These are phyloP conservation scores for Isabelozyma rhagii DNA, from an alignment of 805 yeast genomes.

Conservation along the genomic window DNA sequence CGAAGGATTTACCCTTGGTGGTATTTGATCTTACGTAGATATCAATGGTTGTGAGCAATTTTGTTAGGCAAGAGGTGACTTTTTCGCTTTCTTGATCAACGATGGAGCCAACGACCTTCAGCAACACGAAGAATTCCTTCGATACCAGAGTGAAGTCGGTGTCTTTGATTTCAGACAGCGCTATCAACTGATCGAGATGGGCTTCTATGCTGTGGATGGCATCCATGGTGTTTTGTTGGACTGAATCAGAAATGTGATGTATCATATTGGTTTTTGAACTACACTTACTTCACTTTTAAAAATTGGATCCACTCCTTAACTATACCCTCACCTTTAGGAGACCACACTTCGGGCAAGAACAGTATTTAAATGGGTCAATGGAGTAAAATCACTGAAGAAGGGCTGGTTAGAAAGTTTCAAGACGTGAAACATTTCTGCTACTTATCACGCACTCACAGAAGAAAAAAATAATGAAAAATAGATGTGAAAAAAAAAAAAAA, in stretches of 20 bases:
- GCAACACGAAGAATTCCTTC: not conserved
- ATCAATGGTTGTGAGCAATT: not conserved
- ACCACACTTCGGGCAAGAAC: not conserved
- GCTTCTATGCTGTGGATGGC: not conserved
- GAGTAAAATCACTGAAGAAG: not conserved
- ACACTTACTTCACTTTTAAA: not conserved
- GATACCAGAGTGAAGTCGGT: not conserved
- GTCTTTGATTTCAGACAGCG: not conserved
- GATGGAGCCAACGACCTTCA: not conserved
- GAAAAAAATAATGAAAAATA: no score
- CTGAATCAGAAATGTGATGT: not conserved
- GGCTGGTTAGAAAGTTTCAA: not conserved
- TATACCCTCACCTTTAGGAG: no score
- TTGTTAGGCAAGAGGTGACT: not conserved
- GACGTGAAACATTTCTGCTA: not conserved
- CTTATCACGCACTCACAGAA: not conserved
- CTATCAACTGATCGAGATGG: not conserved
- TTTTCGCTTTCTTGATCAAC: not conserved
- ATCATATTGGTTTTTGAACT: not conserved
- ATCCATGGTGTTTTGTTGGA: not conserved
- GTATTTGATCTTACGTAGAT: not conserved
- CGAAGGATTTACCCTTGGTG: not conserved
- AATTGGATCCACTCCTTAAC: no score
- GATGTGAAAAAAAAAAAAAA: not conserved
- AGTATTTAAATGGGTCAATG: no score